These are phyloP conservation scores for Eucalyptus pumila DNA, from an alignment of 345 rosid species.

Conservation along the genomic window DNA sequence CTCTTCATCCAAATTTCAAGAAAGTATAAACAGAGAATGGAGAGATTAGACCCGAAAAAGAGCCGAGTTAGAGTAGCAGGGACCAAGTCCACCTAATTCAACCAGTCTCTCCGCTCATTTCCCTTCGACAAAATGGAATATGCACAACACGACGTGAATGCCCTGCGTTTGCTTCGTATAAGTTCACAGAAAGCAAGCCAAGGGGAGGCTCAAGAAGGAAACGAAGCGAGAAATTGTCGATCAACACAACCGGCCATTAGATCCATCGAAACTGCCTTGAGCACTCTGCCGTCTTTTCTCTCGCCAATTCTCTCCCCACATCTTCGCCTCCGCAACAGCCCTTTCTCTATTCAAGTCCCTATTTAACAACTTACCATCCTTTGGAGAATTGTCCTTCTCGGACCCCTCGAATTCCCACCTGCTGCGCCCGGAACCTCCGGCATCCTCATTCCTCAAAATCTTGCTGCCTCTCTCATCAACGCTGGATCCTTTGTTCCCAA, in stretches of 20 bases:
- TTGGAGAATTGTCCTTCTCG: constrained; percentile 78
- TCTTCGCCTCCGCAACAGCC: constrained; percentile 90
- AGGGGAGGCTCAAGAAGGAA: not conserved
- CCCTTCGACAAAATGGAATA: not conserved
- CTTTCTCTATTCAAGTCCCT: constrained; percentile 67
- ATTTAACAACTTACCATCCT: constrained; percentile 48
- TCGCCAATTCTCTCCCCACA: constrained; percentile 93
- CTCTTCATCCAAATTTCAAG: not conserved
- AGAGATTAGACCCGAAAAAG: not conserved
- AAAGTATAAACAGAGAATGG: not conserved
- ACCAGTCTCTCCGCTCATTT: not conserved
- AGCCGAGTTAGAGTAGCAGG: not conserved
- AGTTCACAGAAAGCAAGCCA: not conserved
- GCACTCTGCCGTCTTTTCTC: constrained; percentile 70
- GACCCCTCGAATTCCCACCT: constrained; percentile 70
- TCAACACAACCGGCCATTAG: not conserved
- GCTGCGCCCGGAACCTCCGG: constrained; percentile 45
- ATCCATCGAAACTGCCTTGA: constrained; percentile 42
- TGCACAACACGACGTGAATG: not conserved
- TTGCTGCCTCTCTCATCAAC: constrained; percentile 35
- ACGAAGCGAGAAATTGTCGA: not conserved
- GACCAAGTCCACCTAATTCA: not conserved
- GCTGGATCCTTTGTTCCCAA: constrained; percentile 10
- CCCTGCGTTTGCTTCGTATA: not conserved
- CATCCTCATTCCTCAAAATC: constrained; percentile 44